Evolutionary conservation across 139 green algal genomes (phyloP), one percentile per base, ranked within the genome.

Genomic region (Tetradesmus obliquus): DNA sequence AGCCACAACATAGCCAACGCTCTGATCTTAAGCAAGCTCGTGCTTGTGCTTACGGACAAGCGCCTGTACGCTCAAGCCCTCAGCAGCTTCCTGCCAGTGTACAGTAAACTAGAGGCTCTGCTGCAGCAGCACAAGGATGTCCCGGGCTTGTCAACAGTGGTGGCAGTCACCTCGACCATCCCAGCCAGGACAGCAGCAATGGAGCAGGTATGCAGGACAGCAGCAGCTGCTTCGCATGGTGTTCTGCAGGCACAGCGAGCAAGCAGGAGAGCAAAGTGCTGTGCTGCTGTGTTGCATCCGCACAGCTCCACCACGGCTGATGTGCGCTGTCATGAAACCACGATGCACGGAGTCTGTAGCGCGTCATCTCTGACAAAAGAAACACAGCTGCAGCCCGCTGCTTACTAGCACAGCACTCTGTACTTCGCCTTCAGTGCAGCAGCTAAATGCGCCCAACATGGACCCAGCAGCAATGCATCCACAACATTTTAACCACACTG

Each of bases 11-110:
- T 85, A 10, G 90, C 90, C 24, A 92, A 92, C 74, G 83, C 83
- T 2, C 69, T 92, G 12, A 92, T 92, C 19, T 57, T 92, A 5
- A 60, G 79, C 22, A 92, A 92, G 82, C 90, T 92, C 7, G 90
- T 87, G 13, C 82, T 92, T 20, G 90, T 87, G 69, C 90, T 92
- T 3, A 89, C 82, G 15, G 90, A 92, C 55, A 76, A n/a, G 55
- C 15, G 83, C 57, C 69, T 89, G 19, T 92, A 92, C 54, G 90
- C 20, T 3, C 90, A 51, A 13, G 90, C 90, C 10, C 58, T 92
- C 10, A 54, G 69, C 55, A 9, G 54, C 9, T 92, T 92, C 82
- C 57, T 84, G 3, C 90, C 90, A 13, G 90, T 92, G 1, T 92
- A 92, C 83, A 79, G 8, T 6, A 81, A 72, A 24, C 82, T 92